Evolutionary conservation across 139 green algal species (phyloP), one percentile per base, ranked within the genome.

Genomic region (Deuterostichococcus epilithicus): DNA sequence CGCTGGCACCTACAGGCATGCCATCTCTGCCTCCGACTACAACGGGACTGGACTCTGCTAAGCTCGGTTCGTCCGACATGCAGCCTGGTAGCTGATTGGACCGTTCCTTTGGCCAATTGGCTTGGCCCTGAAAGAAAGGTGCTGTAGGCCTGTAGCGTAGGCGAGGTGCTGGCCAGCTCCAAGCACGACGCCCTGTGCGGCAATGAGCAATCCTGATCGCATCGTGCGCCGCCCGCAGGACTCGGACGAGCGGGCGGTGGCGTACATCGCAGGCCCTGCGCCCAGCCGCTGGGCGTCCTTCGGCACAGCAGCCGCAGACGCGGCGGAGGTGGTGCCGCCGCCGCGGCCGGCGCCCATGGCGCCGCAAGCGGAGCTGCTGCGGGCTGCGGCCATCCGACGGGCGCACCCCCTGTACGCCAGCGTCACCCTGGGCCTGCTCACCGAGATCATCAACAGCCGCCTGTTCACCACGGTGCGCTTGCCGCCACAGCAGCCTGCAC

Each of bases 391-490:
- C 81, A 52, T 93, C 20, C 81, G 91, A 4, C 81, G 86, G 28
- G 74, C 70, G 22, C 94, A 99, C 88, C 94, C 96, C 15, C 86
- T 99, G 26, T 99, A 94, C 80, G 81, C 90, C 13, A 86, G 77
- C 66, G 79, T 92, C 28, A 87, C 86, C 2, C 82, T 97, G 38
- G 76, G 84, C 76, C 86, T 98, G 45, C 85, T 97, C 32, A 88
- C 87, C 0, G 94, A 98, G 90, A 91, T 99, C 74, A 93, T 98
- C 73, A 99, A 99, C 86, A 88, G 81, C 20, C 84, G 96, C 15
- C 91, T 98, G n/a, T 98, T 98, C 84, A 97, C 94, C 28, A 98
- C 94, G 10, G 92, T 96, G 38, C 18, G 79, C 30, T 23, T 66
- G n/a, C n/a, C n/a, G n/a, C n/a, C n/a, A n/a, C n/a, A n/a, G n/a